phyloP scores from a whole-genome alignment of 228 moss, liverwort and hornwort genomes.

The Sphagnum fallax region DNA sequence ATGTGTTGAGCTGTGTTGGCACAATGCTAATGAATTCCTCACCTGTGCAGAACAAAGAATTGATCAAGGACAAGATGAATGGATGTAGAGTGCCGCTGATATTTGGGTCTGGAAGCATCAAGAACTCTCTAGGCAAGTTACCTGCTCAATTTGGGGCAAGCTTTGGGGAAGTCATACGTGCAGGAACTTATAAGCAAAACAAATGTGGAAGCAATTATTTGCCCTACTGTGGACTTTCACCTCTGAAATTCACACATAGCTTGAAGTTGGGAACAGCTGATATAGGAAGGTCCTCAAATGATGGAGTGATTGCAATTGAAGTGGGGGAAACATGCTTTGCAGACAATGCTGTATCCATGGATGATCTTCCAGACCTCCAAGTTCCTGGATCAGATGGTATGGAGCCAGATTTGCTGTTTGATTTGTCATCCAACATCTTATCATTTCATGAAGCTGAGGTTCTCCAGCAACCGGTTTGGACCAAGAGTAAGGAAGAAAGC shows the following conservation, averaged over 20 bases:
- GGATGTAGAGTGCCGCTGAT: conserved; percentile 27
- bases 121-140: conserved; percentile 26
- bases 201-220: conserved; percentile 10
- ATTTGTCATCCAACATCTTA: conserved; percentile 73
- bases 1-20: too few relatives aligned
- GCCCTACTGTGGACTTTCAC: conserved; percentile 16
- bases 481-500: conserved; percentile 53
- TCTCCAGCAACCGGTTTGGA: conserved; percentile 58
- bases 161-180: conserved; percentile 28
- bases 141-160: conserved; percentile 24
- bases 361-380: conserved; percentile 45
- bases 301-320: conserved; percentile 50
- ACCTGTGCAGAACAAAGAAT: conserved; percentile 49
- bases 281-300: conserved; percentile 43
- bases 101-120: conserved; percentile 21
- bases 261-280: conserved; percentile 21
- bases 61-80: conserved; percentile 61
- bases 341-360: conserved; percentile 26
- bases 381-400: conserved; percentile 49
- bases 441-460: conserved; percentile 74
- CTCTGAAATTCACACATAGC: conserved; percentile 27
- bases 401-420: conserved; percentile 66
- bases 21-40: background rate
- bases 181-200: conserved; percentile 32
- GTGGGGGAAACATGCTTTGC: conserved; percentile 44